Evolutionary conservation across 805 yeast genomes (phyloP).

Genomic region (Starmerella floris): DNA sequence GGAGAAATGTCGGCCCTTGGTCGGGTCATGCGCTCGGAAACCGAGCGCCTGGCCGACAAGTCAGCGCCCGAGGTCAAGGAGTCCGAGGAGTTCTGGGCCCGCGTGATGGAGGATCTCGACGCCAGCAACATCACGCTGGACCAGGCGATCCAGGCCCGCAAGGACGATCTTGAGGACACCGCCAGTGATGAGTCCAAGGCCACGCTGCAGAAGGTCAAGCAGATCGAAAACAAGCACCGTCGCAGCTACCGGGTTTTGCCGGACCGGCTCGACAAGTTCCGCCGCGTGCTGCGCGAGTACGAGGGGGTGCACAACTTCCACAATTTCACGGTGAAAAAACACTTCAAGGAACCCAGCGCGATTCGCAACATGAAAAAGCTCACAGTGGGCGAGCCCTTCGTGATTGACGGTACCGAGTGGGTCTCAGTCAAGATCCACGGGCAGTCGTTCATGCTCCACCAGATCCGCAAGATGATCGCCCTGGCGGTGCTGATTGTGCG

Average conservation of each 20-base stretch:
- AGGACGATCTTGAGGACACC: constrained; percentile 9
- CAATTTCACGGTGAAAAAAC: constrained; percentile 72
- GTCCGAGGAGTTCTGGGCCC: constrained; percentile 61
- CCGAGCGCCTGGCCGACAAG: constrained; percentile 40
- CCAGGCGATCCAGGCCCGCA: constrained; percentile 6
- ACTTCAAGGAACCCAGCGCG: constrained; percentile 73
- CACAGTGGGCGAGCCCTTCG: constrained; percentile 73
- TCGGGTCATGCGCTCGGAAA: constrained; percentile 27
- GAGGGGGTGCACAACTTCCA: constrained; percentile 88
- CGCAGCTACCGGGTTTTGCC: constrained; percentile 52
- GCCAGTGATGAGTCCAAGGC: constrained; percentile 32
- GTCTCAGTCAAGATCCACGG: constrained; percentile 91
- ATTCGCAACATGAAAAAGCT: constrained; percentile 68
- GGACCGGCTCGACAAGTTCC: constrained; percentile 48
- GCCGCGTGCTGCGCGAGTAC: constrained; percentile 57
- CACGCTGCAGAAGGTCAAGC: constrained; percentile 26
- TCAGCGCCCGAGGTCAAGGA: constrained; percentile 47
- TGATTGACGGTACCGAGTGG: constrained; percentile 93
- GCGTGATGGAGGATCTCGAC: constrained; percentile 31
- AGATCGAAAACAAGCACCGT: constrained; percentile 52
- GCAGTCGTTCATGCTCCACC: constrained; percentile 95
- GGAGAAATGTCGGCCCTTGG: constrained; percentile 59
- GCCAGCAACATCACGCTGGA: constrained; percentile 32
- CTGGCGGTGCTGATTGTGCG: constrained; percentile 80
- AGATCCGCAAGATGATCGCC: constrained; percentile 94